These are phyloP conservation scores for Starmerella vaccinii DNA, from an alignment of 805 yeast species.

Conservation along the genomic window DNA sequence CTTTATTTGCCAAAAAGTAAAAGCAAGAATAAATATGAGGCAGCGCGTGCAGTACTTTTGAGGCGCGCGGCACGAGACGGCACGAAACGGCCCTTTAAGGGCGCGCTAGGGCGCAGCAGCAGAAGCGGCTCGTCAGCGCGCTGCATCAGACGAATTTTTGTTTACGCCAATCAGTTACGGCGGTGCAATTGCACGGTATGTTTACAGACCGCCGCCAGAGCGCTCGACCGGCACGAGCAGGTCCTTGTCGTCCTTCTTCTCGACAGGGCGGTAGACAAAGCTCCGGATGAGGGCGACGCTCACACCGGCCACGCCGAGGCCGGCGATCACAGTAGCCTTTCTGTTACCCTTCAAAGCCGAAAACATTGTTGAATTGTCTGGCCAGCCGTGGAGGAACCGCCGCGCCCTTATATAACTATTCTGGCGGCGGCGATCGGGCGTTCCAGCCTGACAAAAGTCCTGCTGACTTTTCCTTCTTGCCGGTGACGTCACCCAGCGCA, in stretches of 20 bases:
- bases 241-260: slow-evolving; percentile 27
- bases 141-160: not conserved
- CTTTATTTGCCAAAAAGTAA: not conserved
- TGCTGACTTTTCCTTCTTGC: not conserved
- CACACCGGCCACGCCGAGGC: slow-evolving; percentile 14
- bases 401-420: not conserved
- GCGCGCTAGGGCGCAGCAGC: too few species aligned
- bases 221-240: slow-evolving; percentile 31
- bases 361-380: slow-evolving; percentile 2
- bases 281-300: slow-evolving; percentile 16
- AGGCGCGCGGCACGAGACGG: too few species aligned
- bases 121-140: not conserved
- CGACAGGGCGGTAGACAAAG: slow-evolving; percentile 29
- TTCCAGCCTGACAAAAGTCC: not conserved
- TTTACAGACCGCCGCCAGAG: slow-evolving; percentile 32
- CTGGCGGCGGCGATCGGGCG: slow-evolving; percentile 7
- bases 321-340: slow-evolving; percentile 3
- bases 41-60: too few species aligned
- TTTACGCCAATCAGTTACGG: not conserved
- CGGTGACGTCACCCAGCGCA: slow-evolving; percentile 1
- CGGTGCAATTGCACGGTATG: not conserved
- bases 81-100: too few species aligned
- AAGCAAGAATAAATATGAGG: slow-evolving; percentile 5
- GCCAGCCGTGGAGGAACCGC: not conserved
- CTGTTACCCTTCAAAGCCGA: not conserved